phyloP scores from a whole-genome alignment of 768 basidiomycete genomes.

The Pulveroboletus sp. region DNA sequence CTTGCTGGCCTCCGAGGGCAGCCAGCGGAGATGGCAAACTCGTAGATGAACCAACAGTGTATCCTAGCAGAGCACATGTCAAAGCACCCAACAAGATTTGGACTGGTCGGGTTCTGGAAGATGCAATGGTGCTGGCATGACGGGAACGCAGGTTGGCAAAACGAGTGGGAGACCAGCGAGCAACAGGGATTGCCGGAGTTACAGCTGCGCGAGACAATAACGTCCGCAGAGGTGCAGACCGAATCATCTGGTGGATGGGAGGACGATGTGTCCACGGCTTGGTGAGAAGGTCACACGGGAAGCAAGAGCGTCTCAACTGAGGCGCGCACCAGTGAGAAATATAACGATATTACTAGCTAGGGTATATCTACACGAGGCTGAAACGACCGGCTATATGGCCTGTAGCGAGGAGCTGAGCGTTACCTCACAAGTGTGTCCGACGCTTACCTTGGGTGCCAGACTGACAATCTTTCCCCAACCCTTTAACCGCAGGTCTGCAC shows the following conservation, averaged over 20 bases:
- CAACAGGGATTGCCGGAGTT: not conserved
- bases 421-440: not conserved
- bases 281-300: not conserved
- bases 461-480: slow-evolving; percentile 95
- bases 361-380: slow-evolving; percentile 11
- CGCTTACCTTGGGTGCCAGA: slow-evolving; percentile 79
- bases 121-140: slow-evolving; percentile 3
- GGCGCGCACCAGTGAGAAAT: too few species aligned
- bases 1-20: not conserved
- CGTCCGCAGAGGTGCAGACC: slow-evolving; percentile 7
- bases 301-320: too few species aligned
- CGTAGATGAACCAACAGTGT: slow-evolving; percentile 15
- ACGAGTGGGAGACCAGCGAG: not conserved
- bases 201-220: not conserved
- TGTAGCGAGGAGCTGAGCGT: not conserved
- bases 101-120: not conserved
- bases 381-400: slow-evolving; percentile 15
- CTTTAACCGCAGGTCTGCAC: slow-evolving; percentile 83
- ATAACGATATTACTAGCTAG: too few species aligned
- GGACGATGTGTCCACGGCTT: not conserved
- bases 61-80: slow-evolving; percentile 19
- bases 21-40: slow-evolving; percentile 3
- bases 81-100: slow-evolving; percentile 17
- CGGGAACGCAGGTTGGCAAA: not conserved
- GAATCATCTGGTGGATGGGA: slow-evolving; percentile 8